Conservation (phyloP, 1,284 basidiomycete genomes). For the Thecaphora thlaspeos region DNA sequence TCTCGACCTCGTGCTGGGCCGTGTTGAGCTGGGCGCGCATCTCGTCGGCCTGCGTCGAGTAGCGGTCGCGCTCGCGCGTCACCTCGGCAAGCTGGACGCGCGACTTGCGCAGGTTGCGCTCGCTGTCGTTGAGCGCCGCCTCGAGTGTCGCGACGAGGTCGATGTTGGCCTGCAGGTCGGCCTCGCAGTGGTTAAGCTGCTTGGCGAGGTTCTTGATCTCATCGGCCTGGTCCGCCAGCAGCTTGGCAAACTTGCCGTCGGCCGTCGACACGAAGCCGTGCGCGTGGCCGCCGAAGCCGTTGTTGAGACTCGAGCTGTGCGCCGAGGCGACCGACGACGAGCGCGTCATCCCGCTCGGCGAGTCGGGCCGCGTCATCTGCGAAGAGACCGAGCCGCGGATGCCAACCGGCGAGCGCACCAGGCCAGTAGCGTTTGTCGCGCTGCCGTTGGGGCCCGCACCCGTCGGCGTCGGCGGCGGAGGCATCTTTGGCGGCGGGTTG, state of each 20-base stretch:
- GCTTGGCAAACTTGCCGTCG: slow-evolving; percentile 35
- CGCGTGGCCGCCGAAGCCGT: background rate
- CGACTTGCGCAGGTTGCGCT: slow-evolving; percentile 50
- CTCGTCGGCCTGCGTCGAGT: slow-evolving; percentile 37
- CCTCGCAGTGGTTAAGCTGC: slow-evolving; percentile 84
- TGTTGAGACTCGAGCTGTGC: slow-evolving; percentile 21
- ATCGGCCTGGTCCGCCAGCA: slow-evolving; percentile 72
- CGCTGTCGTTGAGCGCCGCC: slow-evolving; percentile 49
- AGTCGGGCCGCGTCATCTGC: slow-evolving; percentile 38
- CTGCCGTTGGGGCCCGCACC: too few relatives aligned
- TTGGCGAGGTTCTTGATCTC: slow-evolving; percentile 86
- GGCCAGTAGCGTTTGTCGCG: slow-evolving; percentile 1
- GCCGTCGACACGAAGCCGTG: background rate
- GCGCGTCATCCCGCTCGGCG: slow-evolving; percentile 37
- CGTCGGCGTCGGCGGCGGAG: slow-evolving; percentile 65
- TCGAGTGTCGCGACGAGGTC: slow-evolving; percentile 68
- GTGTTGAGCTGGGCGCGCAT: slow-evolving; percentile 38
- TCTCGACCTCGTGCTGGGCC: slow-evolving; percentile 45
- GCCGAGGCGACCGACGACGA: slow-evolving; percentile 44
- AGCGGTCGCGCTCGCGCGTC: slow-evolving; percentile 47
- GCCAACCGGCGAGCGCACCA: slow-evolving; percentile 20
- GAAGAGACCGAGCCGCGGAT: slow-evolving; percentile 40
- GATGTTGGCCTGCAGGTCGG: slow-evolving; percentile 84
- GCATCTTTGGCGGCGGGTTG: slow-evolving; percentile 80
- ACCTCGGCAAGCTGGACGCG: slow-evolving; percentile 50